A percentile compares a stretch with the other conserved stretches of the same genome.
Evolutionary conservation across 116 monocot species (phyloP).

Genomic region (Papilionanthe hybrid): DNA sequence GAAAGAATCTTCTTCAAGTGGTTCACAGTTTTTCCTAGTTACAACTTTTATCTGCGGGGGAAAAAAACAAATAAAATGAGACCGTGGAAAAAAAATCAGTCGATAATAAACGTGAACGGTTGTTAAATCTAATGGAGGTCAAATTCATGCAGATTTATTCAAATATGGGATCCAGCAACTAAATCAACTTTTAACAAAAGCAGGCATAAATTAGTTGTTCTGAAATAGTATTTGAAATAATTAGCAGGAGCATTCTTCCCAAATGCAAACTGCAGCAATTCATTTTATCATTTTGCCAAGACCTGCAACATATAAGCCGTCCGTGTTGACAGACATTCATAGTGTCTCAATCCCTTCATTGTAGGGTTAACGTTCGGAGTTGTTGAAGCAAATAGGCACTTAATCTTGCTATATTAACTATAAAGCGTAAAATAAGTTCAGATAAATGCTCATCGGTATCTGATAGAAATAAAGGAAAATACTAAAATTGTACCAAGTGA

Average conservation of each 20-base stretch:
- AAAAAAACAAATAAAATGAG: background rate
- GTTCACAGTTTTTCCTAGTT: constrained; percentile 37
- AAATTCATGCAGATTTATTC: background rate
- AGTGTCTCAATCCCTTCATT: too few relatives aligned
- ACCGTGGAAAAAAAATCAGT: background rate
- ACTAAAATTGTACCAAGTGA: background rate
- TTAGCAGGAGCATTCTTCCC: too few relatives aligned
- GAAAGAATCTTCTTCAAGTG: constrained; percentile 53
- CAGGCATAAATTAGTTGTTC: background rate
- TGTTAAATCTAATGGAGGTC: background rate
- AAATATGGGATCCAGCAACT: background rate
- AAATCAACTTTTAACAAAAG: background rate
- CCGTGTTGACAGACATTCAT: too few relatives aligned
- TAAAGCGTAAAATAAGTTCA: background rate
- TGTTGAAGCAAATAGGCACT: too few relatives aligned
- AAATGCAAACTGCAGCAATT: too few relatives aligned
- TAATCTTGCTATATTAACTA: background rate
- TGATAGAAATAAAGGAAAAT: background rate
- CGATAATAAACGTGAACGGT: background rate
- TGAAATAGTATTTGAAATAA: too few relatives aligned
- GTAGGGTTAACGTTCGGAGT: too few relatives aligned
- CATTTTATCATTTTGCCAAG: too few relatives aligned
- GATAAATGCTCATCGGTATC: background rate
- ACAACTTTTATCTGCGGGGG: constrained; percentile 32
- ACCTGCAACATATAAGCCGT: too few relatives aligned